Percentiles rank a stretch among this genome's conserved stretches.
These are phyloP conservation scores for Neurospora sp. DNA, from an alignment of 495 filamentous ascomycete species.

Conservation along the genomic window DNA sequence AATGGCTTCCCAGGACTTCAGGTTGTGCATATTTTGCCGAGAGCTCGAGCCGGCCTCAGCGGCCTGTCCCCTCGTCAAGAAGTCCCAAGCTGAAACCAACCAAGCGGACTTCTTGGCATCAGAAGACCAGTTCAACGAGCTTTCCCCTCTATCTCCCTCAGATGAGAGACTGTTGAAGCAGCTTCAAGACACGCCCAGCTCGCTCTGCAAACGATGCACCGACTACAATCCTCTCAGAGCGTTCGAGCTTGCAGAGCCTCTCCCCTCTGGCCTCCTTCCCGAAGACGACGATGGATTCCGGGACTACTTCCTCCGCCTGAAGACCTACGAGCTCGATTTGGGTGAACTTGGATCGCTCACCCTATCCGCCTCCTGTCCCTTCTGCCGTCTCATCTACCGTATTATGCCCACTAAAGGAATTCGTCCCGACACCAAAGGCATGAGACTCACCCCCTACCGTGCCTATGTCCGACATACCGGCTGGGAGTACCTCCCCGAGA, in stretches of 20 bases:
- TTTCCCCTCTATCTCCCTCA: background rate
- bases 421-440: background rate
- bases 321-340: background rate
- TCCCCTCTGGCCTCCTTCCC: background rate
- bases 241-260: background rate
- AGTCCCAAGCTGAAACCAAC: background rate
- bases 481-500: constrained; percentile 1
- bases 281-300: background rate
- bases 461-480: constrained; percentile 4
- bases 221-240: constrained; percentile 1
- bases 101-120: rapidly evolving
- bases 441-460: background rate
- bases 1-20: background rate
- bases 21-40: constrained; percentile 8
- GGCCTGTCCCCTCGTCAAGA: background rate
- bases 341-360: constrained; percentile 4
- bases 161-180: background rate
- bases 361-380: constrained; percentile 3
- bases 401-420: constrained; percentile 4
- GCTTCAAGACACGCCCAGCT: background rate
- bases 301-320: background rate
- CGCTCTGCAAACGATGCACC: constrained; percentile 7
- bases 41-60: background rate
- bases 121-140: background rate
- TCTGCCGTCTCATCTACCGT: constrained; percentile 14